A percentile compares a stretch with the other conserved stretches of the same genome.
These are phyloP conservation scores for Pyricularia pennisetigena DNA, from an alignment of 2,329 filamentous ascomycete species.

Conservation along the genomic window DNA sequence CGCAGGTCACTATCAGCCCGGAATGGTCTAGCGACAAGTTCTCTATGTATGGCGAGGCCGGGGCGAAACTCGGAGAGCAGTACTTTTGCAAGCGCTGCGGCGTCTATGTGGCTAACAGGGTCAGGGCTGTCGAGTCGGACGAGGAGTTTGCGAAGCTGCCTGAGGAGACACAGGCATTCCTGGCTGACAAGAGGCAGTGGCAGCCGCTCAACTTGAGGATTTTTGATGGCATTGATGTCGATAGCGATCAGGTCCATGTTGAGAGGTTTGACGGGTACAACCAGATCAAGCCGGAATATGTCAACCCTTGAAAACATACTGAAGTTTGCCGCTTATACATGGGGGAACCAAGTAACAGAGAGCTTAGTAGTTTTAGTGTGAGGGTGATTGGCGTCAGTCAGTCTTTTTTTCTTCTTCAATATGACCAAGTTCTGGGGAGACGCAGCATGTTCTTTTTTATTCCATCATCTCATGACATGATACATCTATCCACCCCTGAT, in stretches of 20 bases:
- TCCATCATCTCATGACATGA: too few relatives aligned
- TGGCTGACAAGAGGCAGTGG: conserved; percentile 8
- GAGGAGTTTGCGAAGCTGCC: conserved; percentile 25
- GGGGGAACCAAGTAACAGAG: not conserved
- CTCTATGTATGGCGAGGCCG: not conserved
- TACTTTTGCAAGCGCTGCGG: conserved; percentile 39
- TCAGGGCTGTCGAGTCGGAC: conserved; percentile 16
- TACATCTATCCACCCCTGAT: too few relatives aligned
- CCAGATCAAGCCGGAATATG: conserved; percentile 21
- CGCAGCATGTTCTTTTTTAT: too few relatives aligned
- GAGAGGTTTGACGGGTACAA: conserved; percentile 17
- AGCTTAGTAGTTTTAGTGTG: not conserved
- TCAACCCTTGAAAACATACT: conserved; percentile 26
- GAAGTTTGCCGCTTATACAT: not conserved
- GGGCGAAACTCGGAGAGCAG: conserved; percentile 23
- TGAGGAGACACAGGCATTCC: conserved; percentile 13
- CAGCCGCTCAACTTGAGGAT: conserved; percentile 28
- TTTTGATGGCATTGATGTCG: conserved; percentile 26
- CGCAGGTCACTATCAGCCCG: not conserved
- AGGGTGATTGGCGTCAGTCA: not conserved
- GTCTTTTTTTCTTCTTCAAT: too few relatives aligned
- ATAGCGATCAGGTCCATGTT: conserved; percentile 14
- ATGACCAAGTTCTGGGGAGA: too few relatives aligned
- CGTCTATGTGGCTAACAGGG: conserved; percentile 27
- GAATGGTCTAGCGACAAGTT: not conserved